phyloP scores from a whole-genome alignment of 805 yeast species.

The Candida maesae region DNA sequence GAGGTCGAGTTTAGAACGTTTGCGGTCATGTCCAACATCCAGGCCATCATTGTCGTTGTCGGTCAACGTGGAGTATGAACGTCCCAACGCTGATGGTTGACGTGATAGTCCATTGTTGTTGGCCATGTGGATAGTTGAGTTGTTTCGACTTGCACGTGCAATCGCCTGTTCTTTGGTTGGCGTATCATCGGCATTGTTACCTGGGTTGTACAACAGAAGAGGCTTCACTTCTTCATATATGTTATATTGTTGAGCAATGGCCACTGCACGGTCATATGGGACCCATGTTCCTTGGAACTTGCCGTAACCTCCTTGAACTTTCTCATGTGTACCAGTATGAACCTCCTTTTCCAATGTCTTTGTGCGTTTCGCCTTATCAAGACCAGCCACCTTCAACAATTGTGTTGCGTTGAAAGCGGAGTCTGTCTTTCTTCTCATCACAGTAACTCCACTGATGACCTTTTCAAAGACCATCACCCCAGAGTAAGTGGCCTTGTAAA shows the following conservation, averaged over 20 bases:
- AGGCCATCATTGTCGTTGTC: constrained; percentile 29
- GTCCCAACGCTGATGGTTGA: constrained; percentile 23
- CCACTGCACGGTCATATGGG: constrained; percentile 62
- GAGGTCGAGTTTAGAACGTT: constrained; percentile 1
- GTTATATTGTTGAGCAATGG: constrained; percentile 50
- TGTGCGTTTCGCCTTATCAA: constrained; percentile 74
- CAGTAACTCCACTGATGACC: constrained; percentile 60
- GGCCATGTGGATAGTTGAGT: background rate
- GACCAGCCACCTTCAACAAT: constrained; percentile 70
- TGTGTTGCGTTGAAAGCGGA: constrained; percentile 85
- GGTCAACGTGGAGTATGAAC: constrained; percentile 30
- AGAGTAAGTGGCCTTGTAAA: constrained; percentile 74
- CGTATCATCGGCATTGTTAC: constrained; percentile 33
- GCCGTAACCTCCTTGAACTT: constrained; percentile 83
- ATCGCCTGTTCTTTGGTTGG: constrained; percentile 48
- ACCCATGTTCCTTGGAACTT: constrained; percentile 87
- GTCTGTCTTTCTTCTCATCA: constrained; percentile 73
- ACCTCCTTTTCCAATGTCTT: constrained; percentile 72
- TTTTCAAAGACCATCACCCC: constrained; percentile 83
- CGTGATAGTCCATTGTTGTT: constrained; percentile 18
- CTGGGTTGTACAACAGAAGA: constrained; percentile 47
- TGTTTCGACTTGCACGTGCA: constrained; percentile 24
- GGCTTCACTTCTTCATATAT: constrained; percentile 65
- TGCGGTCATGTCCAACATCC: constrained; percentile 5
- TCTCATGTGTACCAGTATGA: constrained; percentile 64